Evolutionary conservation across 495 filamentous ascomycete genomes (phyloP), one percentile per base, ranked within the genome.

Genomic region (Parathielavia appendiculata): DNA sequence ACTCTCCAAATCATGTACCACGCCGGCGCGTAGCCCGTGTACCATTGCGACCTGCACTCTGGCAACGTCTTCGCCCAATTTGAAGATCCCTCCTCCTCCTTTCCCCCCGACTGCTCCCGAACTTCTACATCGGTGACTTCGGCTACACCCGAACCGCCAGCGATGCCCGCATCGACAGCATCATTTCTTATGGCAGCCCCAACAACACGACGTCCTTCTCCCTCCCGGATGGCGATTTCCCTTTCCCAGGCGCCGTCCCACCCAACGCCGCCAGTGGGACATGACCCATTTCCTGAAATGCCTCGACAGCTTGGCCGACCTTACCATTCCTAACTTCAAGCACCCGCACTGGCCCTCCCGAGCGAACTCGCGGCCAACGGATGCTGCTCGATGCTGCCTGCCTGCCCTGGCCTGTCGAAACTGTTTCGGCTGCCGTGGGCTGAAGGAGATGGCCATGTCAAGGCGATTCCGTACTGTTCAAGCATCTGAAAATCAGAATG

Each of bases 1-100:
- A 57, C 58, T 6, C 20, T 61, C 17, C 50, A 61, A 9, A 23
- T 61, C 53, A 61, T 61, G 58, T 61, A 61, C 47, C 35, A 51
- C 12, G 36, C 32, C 46, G 58, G 58, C 11, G n/a, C 0, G 6
- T 46, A 61, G 17, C 26, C 53, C 1, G 39, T 61, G 1, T 61
- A 51, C 13, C 58, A 61, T 39, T 57, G 53, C 30, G 58, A 61
- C n/a, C 53, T 61, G 53, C 58, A 61, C 22, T 16, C 45, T 4
- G 34, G 20, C 30, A 61, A 61, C 32, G 20, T 61, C 0, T 61
- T 61, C 1, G 16, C 57, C 6, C 58, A 61, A 1, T 61, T 39
- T 17, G 58, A 51, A n/a, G n/a, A n/a, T n/a, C n/a, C n/a, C n/a
- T n/a, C n/a, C n/a, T n/a, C n/a, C n/a, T n/a, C n/a, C n/a, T n/a